phyloP scores from a whole-genome alignment of 805 yeast genomes.

The Candida yuanshanica region DNA sequence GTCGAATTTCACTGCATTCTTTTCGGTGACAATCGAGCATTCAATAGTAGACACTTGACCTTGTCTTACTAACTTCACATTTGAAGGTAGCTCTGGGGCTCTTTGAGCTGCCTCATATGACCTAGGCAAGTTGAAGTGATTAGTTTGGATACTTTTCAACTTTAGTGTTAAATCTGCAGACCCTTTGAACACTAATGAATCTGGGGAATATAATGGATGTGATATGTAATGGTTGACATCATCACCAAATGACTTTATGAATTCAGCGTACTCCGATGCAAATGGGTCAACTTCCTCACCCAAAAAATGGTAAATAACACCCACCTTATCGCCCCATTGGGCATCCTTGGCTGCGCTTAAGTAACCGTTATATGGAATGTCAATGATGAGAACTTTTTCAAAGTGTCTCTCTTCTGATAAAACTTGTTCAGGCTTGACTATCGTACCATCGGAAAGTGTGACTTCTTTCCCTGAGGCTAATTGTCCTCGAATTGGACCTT shows the following conservation, averaged over 20 bases:
- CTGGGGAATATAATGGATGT: conserved; percentile 61
- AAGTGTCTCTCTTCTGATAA: conserved; percentile 55
- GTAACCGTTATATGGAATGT: conserved; percentile 57
- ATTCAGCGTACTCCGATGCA: conserved; percentile 37
- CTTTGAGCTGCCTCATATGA: conserved; percentile 4
- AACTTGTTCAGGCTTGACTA: conserved; percentile 65
- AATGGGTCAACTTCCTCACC: conserved; percentile 54
- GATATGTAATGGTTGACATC: conserved; percentile 59
- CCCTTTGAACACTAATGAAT: conserved; percentile 52
- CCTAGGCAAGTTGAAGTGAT: conserved; percentile 34
- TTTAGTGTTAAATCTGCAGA: conserved; percentile 50
- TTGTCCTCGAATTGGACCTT: conserved; percentile 51
- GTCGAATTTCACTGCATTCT: conserved; percentile 12
- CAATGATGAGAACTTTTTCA: conserved; percentile 60
- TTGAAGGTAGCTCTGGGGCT: conserved; percentile 25
- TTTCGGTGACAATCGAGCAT: conserved; percentile 11
- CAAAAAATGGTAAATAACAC: conserved; percentile 68
- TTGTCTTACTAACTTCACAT: conserved; percentile 14
- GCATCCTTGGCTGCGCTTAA: conserved; percentile 29
- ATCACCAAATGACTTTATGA: conserved; percentile 50
- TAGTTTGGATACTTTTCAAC: conserved; percentile 46
- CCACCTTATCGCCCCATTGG: conserved; percentile 30
- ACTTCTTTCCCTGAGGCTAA: conserved; percentile 59
- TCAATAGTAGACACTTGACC: conserved; percentile 19
- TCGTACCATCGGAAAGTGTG: conserved; percentile 50